These are phyloP conservation scores for Gonapodya prolifera DNA, from an alignment of 192 early-diverging fungal genomes.

Conservation along the genomic window DNA sequence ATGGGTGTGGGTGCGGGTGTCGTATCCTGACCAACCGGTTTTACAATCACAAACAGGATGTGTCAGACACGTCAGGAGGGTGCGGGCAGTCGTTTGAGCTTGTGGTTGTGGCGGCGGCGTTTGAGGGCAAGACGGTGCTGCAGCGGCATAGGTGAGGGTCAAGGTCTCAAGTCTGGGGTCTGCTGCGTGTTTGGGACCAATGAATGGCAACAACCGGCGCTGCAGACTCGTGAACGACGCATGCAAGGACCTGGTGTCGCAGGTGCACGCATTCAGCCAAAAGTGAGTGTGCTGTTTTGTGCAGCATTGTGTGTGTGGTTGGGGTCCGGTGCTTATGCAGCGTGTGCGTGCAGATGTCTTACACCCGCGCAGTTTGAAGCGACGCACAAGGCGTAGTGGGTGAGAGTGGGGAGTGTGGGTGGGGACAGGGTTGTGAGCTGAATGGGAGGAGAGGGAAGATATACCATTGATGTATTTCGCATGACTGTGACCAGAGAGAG, in stretches of 20 bases:
- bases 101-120: slow-evolving; percentile 55
- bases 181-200: not conserved
- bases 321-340: not conserved
- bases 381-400: too few species aligned
- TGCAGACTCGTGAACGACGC: slow-evolving; percentile 69
- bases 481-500: too few species aligned
- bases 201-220: too few species aligned
- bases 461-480: too few species aligned
- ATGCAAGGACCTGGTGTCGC: slow-evolving; percentile 62
- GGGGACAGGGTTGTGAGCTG: not conserved
- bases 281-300: not conserved
- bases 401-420: not conserved
- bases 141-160: slow-evolving; percentile 49
- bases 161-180: not conserved
- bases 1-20: too few species aligned
- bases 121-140: slow-evolving; percentile 55
- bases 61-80: slow-evolving; percentile 51
- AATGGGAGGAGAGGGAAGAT: too few species aligned
- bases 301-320: not conserved
- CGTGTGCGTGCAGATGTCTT: too few species aligned
- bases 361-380: too few species aligned
- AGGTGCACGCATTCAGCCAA: slow-evolving; percentile 74
- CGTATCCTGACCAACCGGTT: too few species aligned
- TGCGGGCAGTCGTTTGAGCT: slow-evolving; percentile 76
- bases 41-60: too few species aligned